Percentiles rank a stretch among this genome's conserved stretches.
Conservation (phyloP, 140 eudicot species). For the Ambrosia hybrid region DNA sequence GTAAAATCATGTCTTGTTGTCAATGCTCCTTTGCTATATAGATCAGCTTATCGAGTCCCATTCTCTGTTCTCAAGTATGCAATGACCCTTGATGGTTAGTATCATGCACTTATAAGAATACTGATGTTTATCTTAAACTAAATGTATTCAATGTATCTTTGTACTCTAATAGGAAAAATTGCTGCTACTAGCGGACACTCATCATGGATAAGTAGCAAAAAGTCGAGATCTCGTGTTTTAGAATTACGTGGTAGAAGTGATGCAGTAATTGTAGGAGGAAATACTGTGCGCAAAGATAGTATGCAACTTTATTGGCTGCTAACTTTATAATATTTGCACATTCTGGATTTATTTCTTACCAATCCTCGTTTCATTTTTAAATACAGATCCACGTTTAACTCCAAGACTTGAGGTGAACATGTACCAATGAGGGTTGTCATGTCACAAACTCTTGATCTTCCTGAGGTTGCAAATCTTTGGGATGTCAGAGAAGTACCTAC, state of each 20-base stretch:
- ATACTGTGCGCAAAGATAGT: constrained; percentile 56
- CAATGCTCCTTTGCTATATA: constrained; percentile 91
- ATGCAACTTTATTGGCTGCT: constrained; percentile 41
- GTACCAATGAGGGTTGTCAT: constrained; percentile 62
- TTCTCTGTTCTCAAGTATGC: constrained; percentile 34
- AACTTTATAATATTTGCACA: constrained; percentile 23
- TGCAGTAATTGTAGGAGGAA: constrained; percentile 67
- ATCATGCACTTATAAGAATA: constrained; percentile 9
- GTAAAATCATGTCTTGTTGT: constrained; percentile 83
- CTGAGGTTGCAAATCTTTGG: constrained; percentile 55
- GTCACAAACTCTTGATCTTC: constrained; percentile 51
- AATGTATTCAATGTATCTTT: constrained; percentile 6
- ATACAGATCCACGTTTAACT: constrained; percentile 85
- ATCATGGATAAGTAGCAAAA: constrained; percentile 88
- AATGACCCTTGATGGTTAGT: not conserved
- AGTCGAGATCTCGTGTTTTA: constrained; percentile 77
- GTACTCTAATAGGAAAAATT: constrained; percentile 69
- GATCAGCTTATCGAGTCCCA: constrained; percentile 83
- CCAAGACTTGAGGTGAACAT: constrained; percentile 89
- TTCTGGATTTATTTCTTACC: constrained; percentile 22
- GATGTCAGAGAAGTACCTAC: constrained; percentile 57
- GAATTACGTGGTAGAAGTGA: constrained; percentile 95
- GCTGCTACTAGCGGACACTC: constrained; percentile 95
- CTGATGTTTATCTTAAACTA: not conserved
- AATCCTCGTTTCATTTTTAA: constrained; percentile 9